Evolutionary conservation across 163 green algal species (phyloP), one percentile per base, ranked within the genome.

Genomic region (Volvox carteri): DNA sequence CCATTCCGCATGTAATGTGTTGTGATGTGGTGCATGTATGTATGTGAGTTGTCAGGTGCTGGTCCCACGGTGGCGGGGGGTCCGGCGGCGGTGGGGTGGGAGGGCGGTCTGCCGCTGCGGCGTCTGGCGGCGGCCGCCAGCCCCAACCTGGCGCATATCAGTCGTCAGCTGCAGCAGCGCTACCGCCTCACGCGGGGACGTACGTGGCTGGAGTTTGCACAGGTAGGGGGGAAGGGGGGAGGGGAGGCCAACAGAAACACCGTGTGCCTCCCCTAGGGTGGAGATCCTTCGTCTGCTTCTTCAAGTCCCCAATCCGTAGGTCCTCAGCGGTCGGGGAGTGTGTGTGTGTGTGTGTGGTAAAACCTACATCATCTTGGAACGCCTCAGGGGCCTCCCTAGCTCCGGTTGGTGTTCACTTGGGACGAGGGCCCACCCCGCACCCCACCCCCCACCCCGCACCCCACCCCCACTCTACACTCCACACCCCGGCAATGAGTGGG

Each of bases 181-280:
- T 86, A 90, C 85, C 41, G 48, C 30, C 85, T 90, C 12, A 62
- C 11, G 1, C 58, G 85, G 39, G 85, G 85, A 2, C 75, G 85
- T n/a, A 90, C 85, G 44, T 90, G 85, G 85, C 65, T 90, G 30
- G 85, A 90, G 75, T 90, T 86, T 60, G 33, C 60, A 60, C 84
- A 85, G 84, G 84, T 90, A 56, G 8, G n/a, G 72, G 28, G 25
- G 50, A 41, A 33, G 23, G 7, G 30, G 56, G 18, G 30, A 33
- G n/a, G 25, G 65, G n/a, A 19, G 28, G 65, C 7, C 30, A 33
- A 7, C 5, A 65, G 4, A 23, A 11, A 7, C 54, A 65, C n/a
- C n/a, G n/a, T n/a, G n/a, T n/a, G n/a, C n/a, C n/a, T n/a, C n/a
- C n/a, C n/a, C n/a, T n/a, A n/a, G n/a, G n/a, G n/a, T n/a, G n/a